phyloP scores from a whole-genome alignment of 176 grass and related monocot genomes.

The Paspalum vaginatum region DNA sequence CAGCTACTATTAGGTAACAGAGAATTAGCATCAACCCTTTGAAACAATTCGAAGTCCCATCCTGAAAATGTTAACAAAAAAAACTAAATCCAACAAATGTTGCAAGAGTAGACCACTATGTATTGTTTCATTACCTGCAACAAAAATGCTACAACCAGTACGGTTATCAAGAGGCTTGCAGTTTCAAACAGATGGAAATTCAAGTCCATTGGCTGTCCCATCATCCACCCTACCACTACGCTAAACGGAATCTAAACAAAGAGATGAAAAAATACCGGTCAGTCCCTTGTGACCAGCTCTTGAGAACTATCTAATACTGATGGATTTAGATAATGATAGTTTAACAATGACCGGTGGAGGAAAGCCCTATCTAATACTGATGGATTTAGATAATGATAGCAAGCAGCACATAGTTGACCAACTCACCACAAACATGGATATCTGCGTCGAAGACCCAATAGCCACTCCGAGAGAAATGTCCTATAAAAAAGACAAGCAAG shows the following conservation, averaged over 20 bases:
- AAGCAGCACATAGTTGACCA: neutral
- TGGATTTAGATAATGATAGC: slow-evolving; percentile 6
- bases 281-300: slow-evolving; percentile 7
- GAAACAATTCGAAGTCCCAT: slow-evolving; percentile 84
- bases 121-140: slow-evolving; percentile 60
- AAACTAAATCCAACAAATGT: slow-evolving; percentile 9
- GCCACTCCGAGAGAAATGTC: slow-evolving; percentile 80
- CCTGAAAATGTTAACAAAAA: slow-evolving; percentile 38
- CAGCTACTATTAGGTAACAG: slow-evolving; percentile 81
- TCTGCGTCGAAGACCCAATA: slow-evolving; percentile 78
- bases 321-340: too few relatives aligned
- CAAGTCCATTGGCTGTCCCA: slow-evolving; percentile 79
- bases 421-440: slow-evolving; percentile 91
- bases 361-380: neutral
- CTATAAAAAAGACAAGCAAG: slow-evolving; percentile 33
- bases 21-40: slow-evolving; percentile 84
- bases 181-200: slow-evolving; percentile 91
- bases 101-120: neutral
- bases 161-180: slow-evolving; percentile 69
- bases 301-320: too few relatives aligned
- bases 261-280: neutral
- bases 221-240: slow-evolving; percentile 72
- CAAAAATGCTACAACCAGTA: slow-evolving; percentile 77
- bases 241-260: slow-evolving; percentile 76
- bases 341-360: neutral